Evolutionary conservation across 1,284 basidiomycete species (phyloP), one percentile per base, ranked within the genome.

Genomic region (Xerocomus minutiporus): DNA sequence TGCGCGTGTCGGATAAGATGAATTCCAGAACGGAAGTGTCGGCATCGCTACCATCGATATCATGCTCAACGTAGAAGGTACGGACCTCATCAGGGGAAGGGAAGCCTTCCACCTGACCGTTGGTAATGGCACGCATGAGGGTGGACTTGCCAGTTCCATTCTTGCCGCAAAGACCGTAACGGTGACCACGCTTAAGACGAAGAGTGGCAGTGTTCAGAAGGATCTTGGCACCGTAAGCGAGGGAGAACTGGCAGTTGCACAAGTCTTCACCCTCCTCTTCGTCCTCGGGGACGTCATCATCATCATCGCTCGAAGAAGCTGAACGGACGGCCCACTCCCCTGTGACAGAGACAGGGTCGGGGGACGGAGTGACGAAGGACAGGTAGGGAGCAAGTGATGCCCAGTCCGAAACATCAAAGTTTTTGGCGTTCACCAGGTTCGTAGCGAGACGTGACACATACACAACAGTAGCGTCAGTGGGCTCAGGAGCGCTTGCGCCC

Each of bases 141-240:
- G 94, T 97, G 17, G 95, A 97, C 82, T 97, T 97, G 67, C 94
- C 94, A 68, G 94, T 93, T 83, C 95, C 95, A 76, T 97, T 97
- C 76, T 94, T 91, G 74, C 95, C 94, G 73, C 93, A 95, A 46
- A 97, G 88, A 85, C 94, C 94, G 75, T 97, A 97, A 71, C 95
- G 93, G 80, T 97, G 92, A 56, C 94, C 95, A 78, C 95, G 93
- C 84, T 97, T 97, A 72, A 97, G 88, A 70, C 94, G 93, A 71
- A 97, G 90, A 59, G 81, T 88, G 60, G 95, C 94, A 50, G 93
- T 96, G 81, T 97, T 97, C 70, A 97, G 85, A 65, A 97, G 75
- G 66, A 97, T 97, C 84, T 97, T 97, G 71, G 94, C 94, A 88
- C 94, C 95, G 72, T 97, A 97, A 56, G 95, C 95, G 57, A 97